Conservation (phyloP, 805 yeast species). For the Nakazawaea wickerhamii region DNA sequence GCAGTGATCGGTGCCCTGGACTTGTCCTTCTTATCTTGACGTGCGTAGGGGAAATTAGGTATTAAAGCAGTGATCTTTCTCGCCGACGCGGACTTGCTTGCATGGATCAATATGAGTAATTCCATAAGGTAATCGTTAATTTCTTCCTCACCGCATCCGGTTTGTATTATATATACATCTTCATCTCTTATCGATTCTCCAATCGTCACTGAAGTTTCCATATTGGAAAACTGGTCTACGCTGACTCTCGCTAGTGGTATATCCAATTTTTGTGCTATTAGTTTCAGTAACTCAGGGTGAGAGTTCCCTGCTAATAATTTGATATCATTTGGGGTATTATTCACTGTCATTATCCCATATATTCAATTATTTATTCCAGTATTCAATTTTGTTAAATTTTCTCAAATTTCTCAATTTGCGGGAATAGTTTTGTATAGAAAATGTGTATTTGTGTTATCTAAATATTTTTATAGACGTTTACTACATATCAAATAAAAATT, state of each 20-base stretch:
- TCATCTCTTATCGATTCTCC: slow-evolving; percentile 90
- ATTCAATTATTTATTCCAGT: neutral
- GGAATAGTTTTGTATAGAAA: no score
- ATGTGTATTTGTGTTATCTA: no score
- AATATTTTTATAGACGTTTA: no score
- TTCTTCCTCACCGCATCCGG: slow-evolving; percentile 69
- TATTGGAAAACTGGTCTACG: slow-evolving; percentile 80
- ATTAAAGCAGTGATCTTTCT: slow-evolving; percentile 90
- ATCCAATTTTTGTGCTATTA: slow-evolving; percentile 62
- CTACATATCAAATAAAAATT: no score
- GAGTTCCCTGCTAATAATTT: slow-evolving; percentile 61
- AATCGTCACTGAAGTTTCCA: slow-evolving; percentile 82
- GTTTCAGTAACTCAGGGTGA: slow-evolving; percentile 77
- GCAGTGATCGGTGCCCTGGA: slow-evolving; percentile 96
- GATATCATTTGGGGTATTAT: slow-evolving; percentile 37
- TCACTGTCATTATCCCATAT: slow-evolving; percentile 23
- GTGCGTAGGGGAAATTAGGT: slow-evolving; percentile 94
- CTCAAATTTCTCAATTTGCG: no score
- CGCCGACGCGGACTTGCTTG: slow-evolving; percentile 94
- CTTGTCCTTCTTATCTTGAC: slow-evolving; percentile 96
- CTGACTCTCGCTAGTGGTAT: slow-evolving; percentile 67
- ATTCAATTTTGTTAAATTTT: neutral
- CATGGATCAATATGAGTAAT: slow-evolving; percentile 82
- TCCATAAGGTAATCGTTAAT: slow-evolving; percentile 87
- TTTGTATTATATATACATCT: slow-evolving; percentile 80